Percentiles rank a stretch among this genome's conserved stretches.
phyloP scores from a whole-genome alignment of 306 rosid species.

The Malus orientalis region DNA sequence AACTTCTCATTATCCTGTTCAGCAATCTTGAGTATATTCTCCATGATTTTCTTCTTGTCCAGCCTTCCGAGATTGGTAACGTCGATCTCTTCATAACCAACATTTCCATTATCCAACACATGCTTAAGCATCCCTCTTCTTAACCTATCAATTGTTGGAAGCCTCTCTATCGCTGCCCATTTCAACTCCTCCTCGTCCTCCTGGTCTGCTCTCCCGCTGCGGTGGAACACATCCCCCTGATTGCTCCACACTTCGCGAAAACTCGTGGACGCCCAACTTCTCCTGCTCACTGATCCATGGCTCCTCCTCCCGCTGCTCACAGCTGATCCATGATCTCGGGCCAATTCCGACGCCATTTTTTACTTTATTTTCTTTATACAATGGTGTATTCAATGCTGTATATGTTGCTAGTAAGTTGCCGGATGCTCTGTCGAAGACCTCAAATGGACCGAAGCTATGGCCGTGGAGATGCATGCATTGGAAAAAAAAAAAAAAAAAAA shows the following conservation, averaged over 20 bases:
- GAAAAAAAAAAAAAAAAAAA: no score
- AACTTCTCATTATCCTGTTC: constrained; percentile 54
- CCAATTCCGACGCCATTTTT: constrained; percentile 18
- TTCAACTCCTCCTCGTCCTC: constrained; percentile 50
- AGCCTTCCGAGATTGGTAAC: constrained; percentile 33
- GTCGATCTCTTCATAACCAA: constrained; percentile 28
- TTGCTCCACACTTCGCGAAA: background rate
- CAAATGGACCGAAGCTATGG: no score
- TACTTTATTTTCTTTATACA: no score
- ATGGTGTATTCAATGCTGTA: no score
- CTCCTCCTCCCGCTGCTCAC: constrained; percentile 32
- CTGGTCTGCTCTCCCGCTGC: background rate
- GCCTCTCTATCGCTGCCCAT: constrained; percentile 68
- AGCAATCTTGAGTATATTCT: constrained; percentile 26
- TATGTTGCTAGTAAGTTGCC: no score
- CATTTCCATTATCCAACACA: constrained; percentile 20
- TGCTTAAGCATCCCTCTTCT: constrained; percentile 42
- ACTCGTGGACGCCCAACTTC: constrained; percentile 33
- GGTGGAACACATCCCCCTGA: constrained; percentile 17
- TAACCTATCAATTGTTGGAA: constrained; percentile 53
- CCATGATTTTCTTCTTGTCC: constrained; percentile 31
- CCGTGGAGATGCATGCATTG: no score
- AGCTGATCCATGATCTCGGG: constrained; percentile 15
- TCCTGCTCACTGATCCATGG: constrained; percentile 33
- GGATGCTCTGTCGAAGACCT: no score